phyloP scores from a whole-genome alignment of 768 basidiomycete species.

The Udeniomyces megalosporus region DNA sequence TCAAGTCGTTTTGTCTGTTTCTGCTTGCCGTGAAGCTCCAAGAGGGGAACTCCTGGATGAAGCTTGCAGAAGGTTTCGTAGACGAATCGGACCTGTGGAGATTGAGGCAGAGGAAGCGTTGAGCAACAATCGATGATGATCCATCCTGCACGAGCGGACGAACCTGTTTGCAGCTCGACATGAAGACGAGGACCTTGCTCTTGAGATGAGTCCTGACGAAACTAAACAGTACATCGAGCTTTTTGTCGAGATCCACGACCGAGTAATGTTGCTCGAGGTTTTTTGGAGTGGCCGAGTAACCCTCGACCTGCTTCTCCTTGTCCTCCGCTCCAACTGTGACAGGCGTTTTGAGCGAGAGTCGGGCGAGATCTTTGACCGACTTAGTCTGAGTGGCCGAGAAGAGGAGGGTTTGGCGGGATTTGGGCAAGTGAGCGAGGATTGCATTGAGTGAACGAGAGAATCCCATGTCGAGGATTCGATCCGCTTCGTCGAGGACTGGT shows the following conservation, averaged over 20 bases:
- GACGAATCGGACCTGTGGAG: conserved; percentile 56
- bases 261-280: conserved; percentile 79
- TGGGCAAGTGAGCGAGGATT: conserved; percentile 73
- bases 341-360: conserved; percentile 72
- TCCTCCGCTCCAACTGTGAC: conserved; percentile 38
- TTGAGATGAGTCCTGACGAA: conserved; percentile 90
- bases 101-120: background rate
- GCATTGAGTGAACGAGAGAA: conserved; percentile 78
- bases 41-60: conserved; percentile 82
- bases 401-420: conserved; percentile 68
- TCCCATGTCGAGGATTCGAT: conserved; percentile 91
- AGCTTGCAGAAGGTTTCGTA: conserved; percentile 91
- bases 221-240: conserved; percentile 79
- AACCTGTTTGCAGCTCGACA: conserved; percentile 86
- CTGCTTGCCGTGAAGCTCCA: conserved; percentile 90
- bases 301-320: background rate
- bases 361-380: conserved; percentile 60
- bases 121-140: background rate
- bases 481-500: conserved; percentile 94
- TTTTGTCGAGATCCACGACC: conserved; percentile 63
- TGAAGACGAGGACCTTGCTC: conserved; percentile 78
- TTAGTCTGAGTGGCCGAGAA: conserved; percentile 95
- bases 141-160: conserved; percentile 5
- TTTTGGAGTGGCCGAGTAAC: conserved; percentile 40
- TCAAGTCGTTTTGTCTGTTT: conserved; percentile 76